These are phyloP conservation scores for Dactylorhiza incarnata DNA, from an alignment of 106 monocot genomes.

Conservation along the genomic window DNA sequence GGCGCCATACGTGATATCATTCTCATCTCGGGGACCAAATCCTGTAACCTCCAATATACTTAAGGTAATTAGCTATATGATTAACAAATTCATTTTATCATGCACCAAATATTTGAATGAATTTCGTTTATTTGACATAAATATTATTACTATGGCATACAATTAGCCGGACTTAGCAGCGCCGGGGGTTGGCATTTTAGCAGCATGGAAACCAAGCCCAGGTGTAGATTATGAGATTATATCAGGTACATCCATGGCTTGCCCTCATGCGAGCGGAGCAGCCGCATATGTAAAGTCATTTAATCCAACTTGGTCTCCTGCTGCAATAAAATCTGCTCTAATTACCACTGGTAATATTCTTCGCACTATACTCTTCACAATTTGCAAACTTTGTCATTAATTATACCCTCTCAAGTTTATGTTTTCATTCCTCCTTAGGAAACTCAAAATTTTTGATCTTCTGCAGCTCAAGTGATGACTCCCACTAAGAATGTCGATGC, in stretches of 20 bases:
- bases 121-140: not conserved
- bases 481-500: slow-evolving; percentile 5
- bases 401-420: too few relatives aligned
- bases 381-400: too few relatives aligned
- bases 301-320: too few relatives aligned
- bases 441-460: too few relatives aligned
- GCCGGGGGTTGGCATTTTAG: not conserved
- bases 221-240: slow-evolving; percentile 14
- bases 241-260: slow-evolving; percentile 37
- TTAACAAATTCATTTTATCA: not conserved
- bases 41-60: slow-evolving; percentile 16
- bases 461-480: slow-evolving; percentile 15
- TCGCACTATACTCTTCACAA: too few relatives aligned
- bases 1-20: slow-evolving; percentile 15
- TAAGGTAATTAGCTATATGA: slow-evolving; percentile 12
- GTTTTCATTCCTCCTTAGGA: too few relatives aligned
- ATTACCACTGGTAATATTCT: not conserved
- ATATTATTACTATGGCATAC: not conserved
- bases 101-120: not conserved
- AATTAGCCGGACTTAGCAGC: not conserved
- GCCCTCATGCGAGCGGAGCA: slow-evolving; percentile 11
- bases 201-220: not conserved
- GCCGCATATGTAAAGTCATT: too few relatives aligned
- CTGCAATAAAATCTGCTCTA: not conserved
- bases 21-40: slow-evolving; percentile 31